Base-by-base conservation (phyloP, 2,329 filamentous ascomycete species). In the Aspergillus vadensis region DNA sequence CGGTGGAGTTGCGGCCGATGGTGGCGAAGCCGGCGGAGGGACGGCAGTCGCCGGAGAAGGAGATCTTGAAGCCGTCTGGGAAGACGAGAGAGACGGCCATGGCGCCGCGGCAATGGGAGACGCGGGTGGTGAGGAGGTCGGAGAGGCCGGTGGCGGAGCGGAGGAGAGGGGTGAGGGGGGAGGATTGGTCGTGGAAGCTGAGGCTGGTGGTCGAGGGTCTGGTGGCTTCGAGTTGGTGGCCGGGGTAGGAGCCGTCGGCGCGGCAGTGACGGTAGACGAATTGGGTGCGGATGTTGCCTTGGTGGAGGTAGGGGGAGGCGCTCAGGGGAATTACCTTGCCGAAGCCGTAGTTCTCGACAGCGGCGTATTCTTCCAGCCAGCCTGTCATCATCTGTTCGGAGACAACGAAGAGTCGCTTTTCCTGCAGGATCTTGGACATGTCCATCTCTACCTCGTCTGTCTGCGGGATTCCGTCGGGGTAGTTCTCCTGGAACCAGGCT, bases 11-110 rank as follows among this genome's bases (percentile, higher is more conserved):
- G 49, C 80, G 79, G 49, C 91, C 96, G 54, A 94, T 89, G 12
- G 76, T 67, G 0, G 87, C 86, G 71, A 99, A 97, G 0, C 78
- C 72, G 2, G 78, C 69, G 4, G 86, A 91, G 0, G 95, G 95
- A 6, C 95, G 86, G 74, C 94, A 98, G 79, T 99, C 95, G 58
- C 95, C 95, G 4, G 91, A 96, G 79, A 97, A 99, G 49, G 92
- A 91, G 59, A 97, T 83, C 73, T 94, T 95, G 74, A 99, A 90
- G 17, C 87, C 89, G 1, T 86, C 86, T 0, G 89, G 85, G 76
- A 94, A 94, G 9, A 90, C 91, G 21, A 98, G 80, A 19, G 88
- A 88, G 2, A 90, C 86, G 0, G 90, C 95, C 72, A 90, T 86
- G 1, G 95, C 87, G 27, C 88, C 88, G 67, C 85, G 83, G 79